These are phyloP conservation scores for Ophiostoma angusticollis DNA, from an alignment of 2,329 filamentous ascomycete genomes.

Conservation along the genomic window DNA sequence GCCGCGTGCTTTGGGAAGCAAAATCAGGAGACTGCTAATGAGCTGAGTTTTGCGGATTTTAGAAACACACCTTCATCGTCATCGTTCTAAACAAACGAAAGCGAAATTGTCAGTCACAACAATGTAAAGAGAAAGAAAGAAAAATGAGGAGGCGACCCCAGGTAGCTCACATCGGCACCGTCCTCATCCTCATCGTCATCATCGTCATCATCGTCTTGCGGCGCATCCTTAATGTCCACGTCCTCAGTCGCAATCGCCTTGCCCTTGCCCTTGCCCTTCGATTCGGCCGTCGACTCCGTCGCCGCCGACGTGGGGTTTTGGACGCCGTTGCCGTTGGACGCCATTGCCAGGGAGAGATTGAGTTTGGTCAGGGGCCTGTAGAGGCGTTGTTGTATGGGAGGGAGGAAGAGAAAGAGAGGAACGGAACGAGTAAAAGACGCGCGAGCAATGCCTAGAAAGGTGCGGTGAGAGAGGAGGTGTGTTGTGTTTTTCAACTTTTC, in stretches of 20 bases:
- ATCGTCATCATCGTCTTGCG: conserved; percentile 56
- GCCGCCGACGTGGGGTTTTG: conserved; percentile 29
- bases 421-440: neutral
- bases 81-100: conserved; percentile 1
- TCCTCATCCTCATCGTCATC: conserved; percentile 51
- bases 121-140: neutral
- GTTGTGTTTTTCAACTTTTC: no score
- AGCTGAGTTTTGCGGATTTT: no score
- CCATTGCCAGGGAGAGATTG: no score
- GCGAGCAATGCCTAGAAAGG: no score
- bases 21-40: no score
- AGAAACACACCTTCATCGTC: no score
- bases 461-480: no score
- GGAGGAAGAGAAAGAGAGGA: neutral
- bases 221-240: conserved; percentile 44
- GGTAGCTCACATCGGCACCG: conserved; percentile 19
- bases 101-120: neutral
- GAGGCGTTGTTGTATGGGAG: neutral
- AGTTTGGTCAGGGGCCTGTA: no score
- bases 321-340: conserved; percentile 37
- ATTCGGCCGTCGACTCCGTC: no score
- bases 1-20: no score
- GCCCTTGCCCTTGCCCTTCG: conserved; percentile 75
- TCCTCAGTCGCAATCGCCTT: conserved; percentile 51
- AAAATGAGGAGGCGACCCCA: no score